These are phyloP conservation scores for Platanthera zijinensis DNA, from an alignment of 106 monocot species.

Conservation along the genomic window DNA sequence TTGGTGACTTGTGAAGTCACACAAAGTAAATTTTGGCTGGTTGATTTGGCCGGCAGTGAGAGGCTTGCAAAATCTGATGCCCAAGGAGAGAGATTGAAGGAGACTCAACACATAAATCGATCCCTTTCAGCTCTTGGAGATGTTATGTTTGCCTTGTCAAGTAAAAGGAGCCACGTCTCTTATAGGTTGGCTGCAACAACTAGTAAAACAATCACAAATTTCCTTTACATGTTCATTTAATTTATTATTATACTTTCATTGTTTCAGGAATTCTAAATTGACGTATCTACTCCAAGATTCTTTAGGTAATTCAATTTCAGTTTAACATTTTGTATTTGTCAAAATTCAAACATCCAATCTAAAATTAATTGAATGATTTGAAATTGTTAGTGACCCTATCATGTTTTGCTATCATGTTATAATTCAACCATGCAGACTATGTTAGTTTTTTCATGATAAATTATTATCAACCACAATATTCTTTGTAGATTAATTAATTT, in stretches of 20 bases:
- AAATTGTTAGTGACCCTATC: too few species aligned
- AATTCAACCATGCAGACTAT: not conserved
- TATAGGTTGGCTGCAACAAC: constrained; percentile 29
- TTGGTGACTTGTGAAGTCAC: constrained; percentile 68
- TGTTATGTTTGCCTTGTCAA: constrained; percentile 71
- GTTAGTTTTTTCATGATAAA: not conserved
- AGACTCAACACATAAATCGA: constrained; percentile 56
- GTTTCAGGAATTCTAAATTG: constrained; percentile 74
- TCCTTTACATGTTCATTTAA: not conserved
- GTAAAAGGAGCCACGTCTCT: constrained; percentile 49
- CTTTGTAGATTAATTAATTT: not conserved
- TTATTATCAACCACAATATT: not conserved
- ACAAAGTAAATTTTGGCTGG: too few species aligned
- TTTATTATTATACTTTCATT: not conserved
- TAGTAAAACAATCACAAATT: not conserved
- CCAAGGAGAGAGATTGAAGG: too few species aligned
- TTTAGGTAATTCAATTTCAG: too few species aligned
- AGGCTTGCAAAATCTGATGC: too few species aligned
- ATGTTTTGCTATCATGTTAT: too few species aligned
- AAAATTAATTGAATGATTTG: too few species aligned
- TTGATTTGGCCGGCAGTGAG: too few species aligned
- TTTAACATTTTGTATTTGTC: not conserved
- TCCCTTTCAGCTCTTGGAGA: constrained; percentile 78
- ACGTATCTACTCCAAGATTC: constrained; percentile 86
- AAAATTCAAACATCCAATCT: not conserved